These are phyloP conservation scores for Citrus sinensis DNA, from an alignment of 345 rosid genomes.

Conservation along the genomic window DNA sequence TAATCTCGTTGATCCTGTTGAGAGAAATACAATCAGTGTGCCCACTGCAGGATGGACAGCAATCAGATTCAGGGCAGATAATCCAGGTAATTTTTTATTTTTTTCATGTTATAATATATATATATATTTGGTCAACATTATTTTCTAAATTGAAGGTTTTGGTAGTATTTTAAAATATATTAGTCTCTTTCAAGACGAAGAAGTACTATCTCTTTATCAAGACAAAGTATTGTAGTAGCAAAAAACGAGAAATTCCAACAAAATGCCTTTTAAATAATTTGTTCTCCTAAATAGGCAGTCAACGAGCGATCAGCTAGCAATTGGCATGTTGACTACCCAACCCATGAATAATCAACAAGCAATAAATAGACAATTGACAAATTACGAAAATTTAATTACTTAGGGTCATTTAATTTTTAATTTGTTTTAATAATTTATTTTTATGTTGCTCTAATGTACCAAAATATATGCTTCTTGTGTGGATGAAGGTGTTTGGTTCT, in stretches of 20 bases:
- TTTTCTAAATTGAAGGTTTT: background rate
- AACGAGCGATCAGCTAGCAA: background rate
- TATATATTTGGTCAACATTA: background rate
- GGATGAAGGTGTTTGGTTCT: constrained; percentile 66
- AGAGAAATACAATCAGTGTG: constrained; percentile 70
- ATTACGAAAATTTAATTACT: no score
- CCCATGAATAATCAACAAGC: no score
- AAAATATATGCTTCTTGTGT: background rate
- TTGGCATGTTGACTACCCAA: no score
- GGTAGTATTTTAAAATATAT: background rate
- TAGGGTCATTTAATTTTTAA: no score
- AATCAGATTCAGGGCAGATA: constrained; percentile 72
- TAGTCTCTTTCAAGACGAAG: constrained; percentile 13
- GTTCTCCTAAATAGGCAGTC: background rate
- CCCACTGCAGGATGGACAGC: constrained; percentile 83
- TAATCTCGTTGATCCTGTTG: constrained; percentile 76
- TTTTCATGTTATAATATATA: background rate
- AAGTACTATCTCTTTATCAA: background rate
- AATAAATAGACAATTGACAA: background rate
- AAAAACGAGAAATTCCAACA: background rate
- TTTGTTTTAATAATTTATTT: background rate
- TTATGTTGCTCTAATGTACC: background rate
- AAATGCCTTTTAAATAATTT: background rate
- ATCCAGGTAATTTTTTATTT: constrained; percentile 50
- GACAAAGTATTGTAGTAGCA: background rate